A percentile compares a stretch with the other conserved stretches of the same genome.
phyloP scores from a whole-genome alignment of 23 red algal species.

The Gracilaria domingensis region DNA sequence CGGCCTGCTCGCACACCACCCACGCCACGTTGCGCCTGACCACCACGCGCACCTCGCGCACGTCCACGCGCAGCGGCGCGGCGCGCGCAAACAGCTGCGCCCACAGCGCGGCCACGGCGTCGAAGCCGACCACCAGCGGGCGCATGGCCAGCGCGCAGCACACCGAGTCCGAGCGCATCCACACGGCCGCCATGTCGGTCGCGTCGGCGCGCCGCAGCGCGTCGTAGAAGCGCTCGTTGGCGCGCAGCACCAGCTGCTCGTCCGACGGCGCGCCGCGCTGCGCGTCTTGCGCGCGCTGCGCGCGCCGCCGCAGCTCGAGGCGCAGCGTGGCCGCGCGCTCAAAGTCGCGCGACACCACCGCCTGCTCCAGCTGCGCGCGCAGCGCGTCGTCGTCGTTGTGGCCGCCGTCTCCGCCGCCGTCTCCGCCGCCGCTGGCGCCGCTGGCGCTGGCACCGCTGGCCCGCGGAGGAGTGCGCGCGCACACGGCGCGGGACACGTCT shows the following conservation, averaged over 20 bases:
- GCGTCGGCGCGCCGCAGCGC: slow-evolving; percentile 56
- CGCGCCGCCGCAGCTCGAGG: too few relatives aligned
- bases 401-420: not conserved
- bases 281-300: too few relatives aligned
- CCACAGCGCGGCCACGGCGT: slow-evolving; percentile 42
- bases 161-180: slow-evolving; percentile 48
- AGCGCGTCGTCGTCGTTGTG: not conserved
- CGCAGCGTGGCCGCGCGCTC: too few relatives aligned
- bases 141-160: slow-evolving; percentile 47
- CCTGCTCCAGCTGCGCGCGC: not conserved
- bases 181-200: slow-evolving; percentile 19
- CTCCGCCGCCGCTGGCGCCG: not conserved
- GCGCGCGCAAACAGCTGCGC: slow-evolving; percentile 36
- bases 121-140: slow-evolving; percentile 13
- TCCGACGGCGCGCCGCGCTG: too few relatives aligned
- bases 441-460: not conserved
- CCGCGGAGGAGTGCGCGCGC: not conserved
- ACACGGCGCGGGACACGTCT: not conserved
- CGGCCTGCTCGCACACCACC: slow-evolving; percentile 54
- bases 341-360: too few relatives aligned
- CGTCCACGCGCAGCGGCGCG: not conserved
- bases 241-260: slow-evolving; percentile 6
- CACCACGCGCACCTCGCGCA: slow-evolving; percentile 20
- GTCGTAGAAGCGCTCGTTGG: slow-evolving; percentile 73
- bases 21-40: slow-evolving; percentile 58